A percentile compares a stretch with the other conserved stretches of the same genome.
Evolutionary conservation across 768 basidiomycete genomes (phyloP).

Genomic region (Suillus variegatus): DNA sequence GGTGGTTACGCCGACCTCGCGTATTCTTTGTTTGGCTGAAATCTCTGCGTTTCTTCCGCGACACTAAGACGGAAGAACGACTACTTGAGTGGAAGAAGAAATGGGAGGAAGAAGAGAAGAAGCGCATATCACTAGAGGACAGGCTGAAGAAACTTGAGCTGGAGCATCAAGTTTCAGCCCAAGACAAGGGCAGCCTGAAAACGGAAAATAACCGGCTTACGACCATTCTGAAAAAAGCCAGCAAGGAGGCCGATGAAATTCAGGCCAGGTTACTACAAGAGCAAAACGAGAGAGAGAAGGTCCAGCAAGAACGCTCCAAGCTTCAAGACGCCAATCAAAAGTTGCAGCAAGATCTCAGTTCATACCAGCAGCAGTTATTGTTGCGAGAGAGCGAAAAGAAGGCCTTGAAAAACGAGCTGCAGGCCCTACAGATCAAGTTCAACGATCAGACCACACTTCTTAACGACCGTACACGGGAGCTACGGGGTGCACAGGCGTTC

Average conservation of each 20-base stretch:
- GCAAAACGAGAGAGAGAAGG: constrained; percentile 16
- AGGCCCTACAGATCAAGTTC: constrained; percentile 24
- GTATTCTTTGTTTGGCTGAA: background rate
- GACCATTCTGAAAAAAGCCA: constrained; percentile 5
- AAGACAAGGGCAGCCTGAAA: constrained; percentile 22
- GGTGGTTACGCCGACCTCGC: constrained; percentile 16
- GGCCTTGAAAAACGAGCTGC: constrained; percentile 29
- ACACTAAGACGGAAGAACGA: background rate
- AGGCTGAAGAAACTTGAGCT: constrained; percentile 21
- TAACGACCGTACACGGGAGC: constrained; percentile 37
- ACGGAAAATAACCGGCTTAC: constrained; percentile 20
- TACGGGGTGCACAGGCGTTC: constrained; percentile 44
- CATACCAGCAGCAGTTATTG: constrained; percentile 24
- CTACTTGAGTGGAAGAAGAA: constrained; percentile 13
- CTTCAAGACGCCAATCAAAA: constrained; percentile 16
- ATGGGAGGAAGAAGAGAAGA: constrained; percentile 23
- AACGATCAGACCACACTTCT: constrained; percentile 32
- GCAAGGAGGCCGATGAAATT: constrained; percentile 16
- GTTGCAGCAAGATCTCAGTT: constrained; percentile 15
- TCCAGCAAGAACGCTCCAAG: constrained; percentile 20
- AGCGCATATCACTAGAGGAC: constrained; percentile 14
- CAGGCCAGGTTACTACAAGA: constrained; percentile 21
- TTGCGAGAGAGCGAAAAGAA: constrained; percentile 25
- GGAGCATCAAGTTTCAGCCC: background rate
- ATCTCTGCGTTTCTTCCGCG: background rate